phyloP scores from a whole-genome alignment of 2,329 filamentous ascomycete genomes.

The Penicillium freii region DNA sequence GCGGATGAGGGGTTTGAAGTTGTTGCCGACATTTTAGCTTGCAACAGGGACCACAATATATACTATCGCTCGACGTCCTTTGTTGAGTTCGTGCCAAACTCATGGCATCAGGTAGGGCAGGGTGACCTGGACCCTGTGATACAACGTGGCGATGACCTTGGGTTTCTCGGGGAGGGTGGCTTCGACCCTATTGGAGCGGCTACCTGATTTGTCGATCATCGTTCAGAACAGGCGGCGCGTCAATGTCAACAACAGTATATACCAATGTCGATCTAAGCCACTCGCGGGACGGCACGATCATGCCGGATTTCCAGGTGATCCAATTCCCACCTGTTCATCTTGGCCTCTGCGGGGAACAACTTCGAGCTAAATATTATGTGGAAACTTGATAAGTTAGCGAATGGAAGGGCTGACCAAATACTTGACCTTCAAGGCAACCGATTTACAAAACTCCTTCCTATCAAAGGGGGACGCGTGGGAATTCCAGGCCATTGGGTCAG shows the following conservation, averaged over 20 bases:
- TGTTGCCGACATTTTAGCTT: not conserved
- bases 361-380: not conserved
- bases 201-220: slow-evolving; percentile 9
- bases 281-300: slow-evolving; percentile 17
- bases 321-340: slow-evolving; percentile 4
- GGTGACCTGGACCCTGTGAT: slow-evolving; percentile 26
- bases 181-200: slow-evolving; percentile 8
- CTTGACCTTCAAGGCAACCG: not conserved
- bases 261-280: not conserved
- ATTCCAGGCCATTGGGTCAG: not conserved
- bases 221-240: slow-evolving; percentile 1
- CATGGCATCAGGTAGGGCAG: slow-evolving; percentile 14
- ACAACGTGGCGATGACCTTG: slow-evolving; percentile 12
- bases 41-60: slow-evolving; percentile 15
- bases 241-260: not conserved
- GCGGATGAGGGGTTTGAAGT: not conserved
- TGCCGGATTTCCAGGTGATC: slow-evolving; percentile 23
- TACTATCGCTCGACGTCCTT: not conserved
- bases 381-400: not conserved
- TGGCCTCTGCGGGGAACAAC: slow-evolving; percentile 4
- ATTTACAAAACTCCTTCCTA: not conserved
- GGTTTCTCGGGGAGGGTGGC: not conserved
- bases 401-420: not conserved
- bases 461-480: not conserved
- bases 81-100: not conserved